phyloP scores from a whole-genome alignment of 2,329 filamentous ascomycete genomes.

The Neocucurbitaria cava region DNA sequence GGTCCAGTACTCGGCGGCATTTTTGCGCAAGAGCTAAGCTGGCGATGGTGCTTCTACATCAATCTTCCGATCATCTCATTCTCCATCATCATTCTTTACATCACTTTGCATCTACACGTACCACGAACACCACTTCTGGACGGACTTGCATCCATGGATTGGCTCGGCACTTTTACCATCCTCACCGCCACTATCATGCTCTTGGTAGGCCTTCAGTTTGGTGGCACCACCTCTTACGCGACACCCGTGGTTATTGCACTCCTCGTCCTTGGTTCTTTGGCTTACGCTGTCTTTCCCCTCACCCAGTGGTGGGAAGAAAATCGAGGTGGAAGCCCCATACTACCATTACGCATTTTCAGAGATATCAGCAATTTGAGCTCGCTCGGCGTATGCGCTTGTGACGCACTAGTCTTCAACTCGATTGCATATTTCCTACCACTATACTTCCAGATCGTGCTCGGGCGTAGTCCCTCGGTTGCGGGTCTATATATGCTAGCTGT shows the following conservation, averaged over 20 bases:
- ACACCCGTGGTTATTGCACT: constrained; percentile 60
- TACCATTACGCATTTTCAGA: constrained; percentile 71
- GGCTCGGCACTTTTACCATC: constrained; percentile 59
- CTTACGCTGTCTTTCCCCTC: constrained; percentile 60
- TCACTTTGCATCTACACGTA: constrained; percentile 62
- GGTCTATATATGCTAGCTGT: constrained; percentile 68
- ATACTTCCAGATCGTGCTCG: constrained; percentile 74
- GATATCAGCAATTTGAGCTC: constrained; percentile 63
- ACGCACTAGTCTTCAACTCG: constrained; percentile 68
- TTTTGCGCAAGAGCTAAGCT: constrained; percentile 55
- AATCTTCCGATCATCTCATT: constrained; percentile 57
- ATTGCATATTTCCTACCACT: constrained; percentile 75
- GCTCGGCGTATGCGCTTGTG: constrained; percentile 57
- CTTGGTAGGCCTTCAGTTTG: constrained; percentile 61
- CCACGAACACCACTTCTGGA: constrained; percentile 55
- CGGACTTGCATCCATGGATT: constrained; percentile 61
- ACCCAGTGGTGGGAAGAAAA: constrained; percentile 69
- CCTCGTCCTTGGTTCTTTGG: constrained; percentile 56
- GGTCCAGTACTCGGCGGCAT: constrained; percentile 63
- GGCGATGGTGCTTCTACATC: constrained; percentile 60
- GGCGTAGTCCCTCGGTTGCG: constrained; percentile 64
- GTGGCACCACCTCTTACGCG: constrained; percentile 57
- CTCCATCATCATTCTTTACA: constrained; percentile 57
- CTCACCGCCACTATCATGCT: constrained; percentile 58
- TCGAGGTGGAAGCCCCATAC: constrained; percentile 68